Percentiles rank a stretch among this genome's conserved stretches.
Conservation (phyloP, 257 asterid genomes). For the Voacanga thouarsii region DNA sequence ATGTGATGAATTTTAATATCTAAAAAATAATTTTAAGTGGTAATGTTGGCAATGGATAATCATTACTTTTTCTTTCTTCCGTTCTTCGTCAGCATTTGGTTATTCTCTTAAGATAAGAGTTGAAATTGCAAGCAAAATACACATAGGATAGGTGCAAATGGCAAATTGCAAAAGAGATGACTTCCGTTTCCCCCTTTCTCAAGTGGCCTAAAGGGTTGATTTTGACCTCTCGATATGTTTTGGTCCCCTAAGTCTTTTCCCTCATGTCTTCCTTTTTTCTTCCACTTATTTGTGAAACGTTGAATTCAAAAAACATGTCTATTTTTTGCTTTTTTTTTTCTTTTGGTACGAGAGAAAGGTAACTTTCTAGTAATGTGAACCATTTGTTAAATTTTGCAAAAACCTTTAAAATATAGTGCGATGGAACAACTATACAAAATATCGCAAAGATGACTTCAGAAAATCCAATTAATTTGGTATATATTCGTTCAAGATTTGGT, state of each 20-base stretch:
- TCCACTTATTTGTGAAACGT: not conserved
- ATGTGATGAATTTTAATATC: not conserved
- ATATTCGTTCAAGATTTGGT: conserved; percentile 18
- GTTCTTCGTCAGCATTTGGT: conserved; percentile 5
- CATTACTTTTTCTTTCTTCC: not conserved
- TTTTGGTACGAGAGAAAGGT: conserved; percentile 1
- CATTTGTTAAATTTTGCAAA: not conserved
- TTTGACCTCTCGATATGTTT: conserved; percentile 14
- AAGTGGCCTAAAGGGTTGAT: conserved; percentile 22
- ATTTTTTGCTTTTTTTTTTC: conserved; percentile 2
- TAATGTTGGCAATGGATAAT: not conserved
- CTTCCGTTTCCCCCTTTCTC: conserved; percentile 7
- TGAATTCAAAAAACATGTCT: not conserved
- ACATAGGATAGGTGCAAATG: conserved; percentile 1
- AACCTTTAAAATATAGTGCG: not conserved
- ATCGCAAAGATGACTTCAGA: not conserved
- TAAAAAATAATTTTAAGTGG: too few relatives aligned
- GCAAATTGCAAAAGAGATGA: conserved; percentile 8
- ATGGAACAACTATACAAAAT: not conserved
- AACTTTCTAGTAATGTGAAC: not conserved
- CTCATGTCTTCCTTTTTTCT: not conserved
- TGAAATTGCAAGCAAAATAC: not conserved
- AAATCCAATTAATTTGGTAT: conserved; percentile 13
- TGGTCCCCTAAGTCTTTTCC: conserved; percentile 7
- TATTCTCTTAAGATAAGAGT: conserved; percentile 6